Evolutionary conservation across 2,329 filamentous ascomycete species (phyloP), one percentile per base, ranked within the genome.

Genomic region (Scolecobasidium constrictum): DNA sequence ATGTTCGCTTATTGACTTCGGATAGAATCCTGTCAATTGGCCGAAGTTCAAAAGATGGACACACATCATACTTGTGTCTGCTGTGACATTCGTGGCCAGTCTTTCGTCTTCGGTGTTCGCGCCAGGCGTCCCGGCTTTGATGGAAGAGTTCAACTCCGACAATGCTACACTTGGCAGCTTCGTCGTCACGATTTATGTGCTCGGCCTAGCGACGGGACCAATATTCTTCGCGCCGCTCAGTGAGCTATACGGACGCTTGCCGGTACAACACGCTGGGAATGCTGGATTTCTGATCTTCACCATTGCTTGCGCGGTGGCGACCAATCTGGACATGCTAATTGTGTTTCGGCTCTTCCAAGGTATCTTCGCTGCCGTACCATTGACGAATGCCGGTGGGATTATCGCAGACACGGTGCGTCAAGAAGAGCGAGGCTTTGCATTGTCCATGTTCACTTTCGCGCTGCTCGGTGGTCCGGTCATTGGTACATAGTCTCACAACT

Each of bases 381-480:
- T 31, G 26, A 31, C 26, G 26, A 57, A 63, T 28, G 60, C 60
- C 44, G 59, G 58, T 31, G 57, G 58, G 19, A 26, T 61, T n/a
- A 52, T 65, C 9, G 68, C 69, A 42, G 78, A 82, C 53, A 67
- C 72, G 21, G 81, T 77, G 61, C 59, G 56, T 7, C 64, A 77
- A 0, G 77, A 81, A 52, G 66, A 82, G 55, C 70, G 78, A 48
- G 78, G 78, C 3, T 70, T 67, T 47, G 74, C 77, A 3, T 72
- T 82, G 43, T 71, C 71, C 2, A 68, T 82, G 28, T 82, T 81
- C 60, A 73, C 67, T 40, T 65, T 83, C 1, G 73, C 72, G 1
- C 79, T 79, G 0, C 64, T 83, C 0, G 68, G 83, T 0, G 80
- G 79, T 0, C 79, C 79, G 2, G 75, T 75, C 1, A 61, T 82